These are phyloP conservation scores for Diphasiastrum complanatum DNA, from an alignment of 83 land plant species.

Conservation along the genomic window DNA sequence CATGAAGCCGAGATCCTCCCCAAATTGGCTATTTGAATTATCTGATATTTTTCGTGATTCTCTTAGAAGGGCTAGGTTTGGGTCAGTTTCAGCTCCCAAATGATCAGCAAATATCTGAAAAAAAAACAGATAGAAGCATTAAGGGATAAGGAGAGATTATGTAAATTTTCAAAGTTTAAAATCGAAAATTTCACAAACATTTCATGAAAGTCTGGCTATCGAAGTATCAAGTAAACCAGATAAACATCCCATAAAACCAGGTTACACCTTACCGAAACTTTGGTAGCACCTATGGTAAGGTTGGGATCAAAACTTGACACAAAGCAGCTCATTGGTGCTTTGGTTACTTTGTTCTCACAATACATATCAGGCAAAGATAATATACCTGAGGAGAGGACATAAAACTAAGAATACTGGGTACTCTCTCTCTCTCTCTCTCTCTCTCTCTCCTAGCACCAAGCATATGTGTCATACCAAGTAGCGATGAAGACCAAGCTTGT, in stretches of 20 bases:
- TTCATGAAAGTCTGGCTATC: too few species aligned
- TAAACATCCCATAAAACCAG: too few species aligned
- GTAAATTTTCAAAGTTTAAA: too few species aligned
- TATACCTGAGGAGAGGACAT: slow-evolving; percentile 22
- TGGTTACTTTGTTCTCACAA: slow-evolving; percentile 28
- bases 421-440: too few species aligned
- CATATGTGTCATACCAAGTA: slow-evolving; percentile 28
- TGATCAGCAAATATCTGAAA: slow-evolving; percentile 36
- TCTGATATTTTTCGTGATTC: slow-evolving; percentile 29
- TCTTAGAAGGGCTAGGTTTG: slow-evolving; percentile 34
- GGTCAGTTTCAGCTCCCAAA: slow-evolving; percentile 33
- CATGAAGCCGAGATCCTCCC: slow-evolving; percentile 26
- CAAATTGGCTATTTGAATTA: slow-evolving; percentile 22
- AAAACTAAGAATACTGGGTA: too few species aligned
- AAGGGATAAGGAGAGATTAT: too few species aligned
- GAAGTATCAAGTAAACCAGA: too few species aligned
- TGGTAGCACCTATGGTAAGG: slow-evolving; percentile 33
- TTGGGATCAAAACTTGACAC: slow-evolving; percentile 16
- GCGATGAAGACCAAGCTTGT: slow-evolving; percentile 35
- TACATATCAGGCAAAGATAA: slow-evolving; percentile 35
- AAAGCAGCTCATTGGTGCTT: slow-evolving; percentile 26
- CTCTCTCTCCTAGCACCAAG: too few species aligned
- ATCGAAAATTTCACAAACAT: too few species aligned
- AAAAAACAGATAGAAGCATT: not conserved
- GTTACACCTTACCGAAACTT: slow-evolving; percentile 23